phyloP scores from a whole-genome alignment of 2,329 filamentous ascomycete species.

The Incumbomyces delicatus region DNA sequence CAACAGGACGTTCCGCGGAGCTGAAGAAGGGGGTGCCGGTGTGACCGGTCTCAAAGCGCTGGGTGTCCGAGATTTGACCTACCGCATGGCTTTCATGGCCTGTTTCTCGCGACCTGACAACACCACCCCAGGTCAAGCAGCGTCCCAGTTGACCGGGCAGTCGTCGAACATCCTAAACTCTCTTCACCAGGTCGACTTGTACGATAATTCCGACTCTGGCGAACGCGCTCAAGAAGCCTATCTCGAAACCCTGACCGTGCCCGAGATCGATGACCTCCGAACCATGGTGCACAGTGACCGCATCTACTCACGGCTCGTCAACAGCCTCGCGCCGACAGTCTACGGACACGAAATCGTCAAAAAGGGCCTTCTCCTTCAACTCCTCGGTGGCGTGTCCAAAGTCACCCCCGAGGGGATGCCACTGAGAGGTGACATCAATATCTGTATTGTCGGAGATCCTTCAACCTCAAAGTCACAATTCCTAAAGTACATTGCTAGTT shows the following conservation, averaged over 20 bases:
- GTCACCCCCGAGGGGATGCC: constrained; percentile 89
- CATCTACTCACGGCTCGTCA: constrained; percentile 85
- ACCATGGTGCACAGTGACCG: constrained; percentile 91
- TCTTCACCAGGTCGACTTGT: constrained; percentile 61
- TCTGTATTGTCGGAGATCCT: constrained; percentile 94
- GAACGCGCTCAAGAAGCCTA: constrained; percentile 82
- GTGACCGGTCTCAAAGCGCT: constrained; percentile 83
- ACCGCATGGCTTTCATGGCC: constrained; percentile 73
- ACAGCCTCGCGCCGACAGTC: constrained; percentile 91
- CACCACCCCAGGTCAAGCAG: constrained; percentile 64
- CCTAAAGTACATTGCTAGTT: constrained; percentile 82
- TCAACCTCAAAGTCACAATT: constrained; percentile 98
- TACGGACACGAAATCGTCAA: constrained; percentile 97
- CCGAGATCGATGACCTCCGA: constrained; percentile 85
- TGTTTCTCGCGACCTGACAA: constrained; percentile 93
- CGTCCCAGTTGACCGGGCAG: constrained; percentile 59
- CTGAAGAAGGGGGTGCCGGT: constrained; percentile 73
- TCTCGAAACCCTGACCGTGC: constrained; percentile 70
- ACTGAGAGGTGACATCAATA: constrained; percentile 93
- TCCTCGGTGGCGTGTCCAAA: constrained; percentile 94
- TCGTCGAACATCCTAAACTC: constrained; percentile 77
- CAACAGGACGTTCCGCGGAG: constrained; percentile 63
- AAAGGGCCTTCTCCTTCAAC: constrained; percentile 85
- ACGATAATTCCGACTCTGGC: constrained; percentile 60
- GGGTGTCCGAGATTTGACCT: constrained; percentile 83